A percentile compares a stretch with the other conserved stretches of the same genome.
These are phyloP conservation scores for Discostella pseudostelligera DNA, from an alignment of 108 stramenopile species.

Conservation along the genomic window DNA sequence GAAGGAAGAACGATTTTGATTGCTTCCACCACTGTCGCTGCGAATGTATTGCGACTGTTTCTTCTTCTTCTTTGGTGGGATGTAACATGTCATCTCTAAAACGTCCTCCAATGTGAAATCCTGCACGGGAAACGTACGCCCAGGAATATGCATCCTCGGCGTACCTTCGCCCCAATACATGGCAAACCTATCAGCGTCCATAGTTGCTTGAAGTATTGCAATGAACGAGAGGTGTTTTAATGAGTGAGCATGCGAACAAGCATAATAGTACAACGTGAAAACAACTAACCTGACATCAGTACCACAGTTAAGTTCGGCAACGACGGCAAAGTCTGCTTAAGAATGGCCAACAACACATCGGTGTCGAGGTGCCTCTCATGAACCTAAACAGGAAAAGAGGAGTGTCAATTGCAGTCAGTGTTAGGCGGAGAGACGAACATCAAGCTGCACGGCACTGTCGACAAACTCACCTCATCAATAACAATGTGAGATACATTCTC, in stretches of 20 bases:
- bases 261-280: slow-evolving; percentile 67
- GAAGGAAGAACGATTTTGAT: slow-evolving; percentile 63
- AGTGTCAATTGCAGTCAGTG: not conserved
- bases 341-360: slow-evolving; percentile 73
- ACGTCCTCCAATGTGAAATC: slow-evolving; percentile 91
- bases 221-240: too few relatives aligned
- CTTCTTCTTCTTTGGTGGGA: slow-evolving; percentile 68
- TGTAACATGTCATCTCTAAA: slow-evolving; percentile 69
- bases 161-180: slow-evolving; percentile 69
- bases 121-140: slow-evolving; percentile 90
- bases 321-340: slow-evolving; percentile 33
- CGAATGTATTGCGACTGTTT: slow-evolving; percentile 49
- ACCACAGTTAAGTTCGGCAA: slow-evolving; percentile 45
- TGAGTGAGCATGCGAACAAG: slow-evolving; percentile 46
- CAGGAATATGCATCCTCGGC: slow-evolving; percentile 90
- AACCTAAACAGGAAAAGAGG: slow-evolving; percentile 13
- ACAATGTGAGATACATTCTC: slow-evolving; percentile 88
- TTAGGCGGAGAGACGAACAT: too few relatives aligned
- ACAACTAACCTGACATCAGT: slow-evolving; percentile 25
- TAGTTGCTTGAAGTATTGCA: slow-evolving; percentile 89
- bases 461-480: slow-evolving; percentile 82
- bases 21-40: slow-evolving; percentile 65
- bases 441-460: too few relatives aligned
- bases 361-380: slow-evolving; percentile 90
- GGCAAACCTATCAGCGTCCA: slow-evolving; percentile 90